phyloP scores from a whole-genome alignment of 495 filamentous ascomycete species.

The Penicillium silybi region DNA sequence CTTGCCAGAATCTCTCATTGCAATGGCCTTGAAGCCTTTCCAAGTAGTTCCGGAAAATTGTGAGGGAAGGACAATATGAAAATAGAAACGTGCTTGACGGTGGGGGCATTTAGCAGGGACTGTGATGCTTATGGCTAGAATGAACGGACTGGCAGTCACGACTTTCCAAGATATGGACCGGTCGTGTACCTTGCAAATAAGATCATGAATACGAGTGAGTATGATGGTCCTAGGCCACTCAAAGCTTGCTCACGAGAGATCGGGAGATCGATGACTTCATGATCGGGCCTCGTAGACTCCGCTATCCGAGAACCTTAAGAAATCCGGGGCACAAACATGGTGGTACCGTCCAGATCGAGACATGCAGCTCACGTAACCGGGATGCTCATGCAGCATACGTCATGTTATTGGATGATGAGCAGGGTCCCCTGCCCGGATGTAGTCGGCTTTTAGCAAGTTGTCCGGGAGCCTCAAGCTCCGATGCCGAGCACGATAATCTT shows the following conservation, averaged over 20 bases:
- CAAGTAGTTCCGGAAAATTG: no score
- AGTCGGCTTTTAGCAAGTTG: background rate
- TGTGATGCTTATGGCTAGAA: no score
- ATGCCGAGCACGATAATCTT: slow-evolving; percentile 2
- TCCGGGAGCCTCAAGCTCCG: slow-evolving; percentile 6
- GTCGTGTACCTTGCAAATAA: background rate
- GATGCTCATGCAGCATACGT: background rate
- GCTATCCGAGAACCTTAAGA: background rate
- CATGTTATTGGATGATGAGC: background rate
- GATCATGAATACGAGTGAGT: background rate
- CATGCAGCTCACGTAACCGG: slow-evolving; percentile 15
- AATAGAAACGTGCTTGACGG: no score
- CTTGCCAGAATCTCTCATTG: no score
- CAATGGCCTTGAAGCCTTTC: no score
- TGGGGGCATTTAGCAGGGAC: no score
- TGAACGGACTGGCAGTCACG: no score
- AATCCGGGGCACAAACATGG: background rate
- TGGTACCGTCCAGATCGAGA: slow-evolving; percentile 5
- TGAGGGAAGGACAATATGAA: no score
- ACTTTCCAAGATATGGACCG: no score
- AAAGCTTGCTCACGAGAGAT: background rate
- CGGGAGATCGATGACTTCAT: slow-evolving; percentile 22
- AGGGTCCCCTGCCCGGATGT: background rate
- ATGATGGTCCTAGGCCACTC: background rate
- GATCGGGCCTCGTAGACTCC: slow-evolving; percentile 5